Base-by-base conservation (phyloP, 768 basidiomycete genomes). In the Mycena haematopus region DNA sequence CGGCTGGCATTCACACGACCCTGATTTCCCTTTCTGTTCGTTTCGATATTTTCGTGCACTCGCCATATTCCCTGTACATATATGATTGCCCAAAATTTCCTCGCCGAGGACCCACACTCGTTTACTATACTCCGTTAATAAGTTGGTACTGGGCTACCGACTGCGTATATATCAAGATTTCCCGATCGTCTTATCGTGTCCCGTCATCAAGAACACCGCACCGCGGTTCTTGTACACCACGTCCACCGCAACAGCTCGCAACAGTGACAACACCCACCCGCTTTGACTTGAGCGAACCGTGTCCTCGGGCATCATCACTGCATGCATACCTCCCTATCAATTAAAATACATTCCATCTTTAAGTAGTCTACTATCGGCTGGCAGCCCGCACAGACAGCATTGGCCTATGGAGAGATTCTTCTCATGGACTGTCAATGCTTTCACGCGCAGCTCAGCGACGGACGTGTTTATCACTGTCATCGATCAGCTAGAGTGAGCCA, bases 1-100 rank as follows among this genome's bases (percentile, higher is more conserved):
- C 71, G 75, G 60, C 60, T 79, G 31, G 73, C 78, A 14, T 78
- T 79, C 69, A 73, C 64, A 35, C 73, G 70, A 31, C 70, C 67
- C 21, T 76, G 62, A 74, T 49, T 21, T 29, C 15, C 27, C 2
- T 38, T 33, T 35, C 2, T 22, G 11, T 38, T 49, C 27, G 1
- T 24, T 31, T 51, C 40, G 8, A 38, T 46, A 21, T 38, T 1
- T 45, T 45, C 14, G 1, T 51, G 17, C 51, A 6, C 14, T 54
- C 38, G 36, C 45, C 33, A 45, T 24, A 25, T 25, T 33, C 40
- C 22, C 44, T 57, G 61, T 63, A 53, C 51, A 63, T 62, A 62
- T 36, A 63, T 36, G 19, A 6, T 59, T 56, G 27, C 56, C 56
- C 38, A 22, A 29, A 35, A 46, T 53, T 62, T 29, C 55, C 56